Percentiles rank a stretch among this genome's conserved stretches.
phyloP scores from a whole-genome alignment of 2,329 filamentous ascomycete species.

The Aspergillus intermedius region DNA sequence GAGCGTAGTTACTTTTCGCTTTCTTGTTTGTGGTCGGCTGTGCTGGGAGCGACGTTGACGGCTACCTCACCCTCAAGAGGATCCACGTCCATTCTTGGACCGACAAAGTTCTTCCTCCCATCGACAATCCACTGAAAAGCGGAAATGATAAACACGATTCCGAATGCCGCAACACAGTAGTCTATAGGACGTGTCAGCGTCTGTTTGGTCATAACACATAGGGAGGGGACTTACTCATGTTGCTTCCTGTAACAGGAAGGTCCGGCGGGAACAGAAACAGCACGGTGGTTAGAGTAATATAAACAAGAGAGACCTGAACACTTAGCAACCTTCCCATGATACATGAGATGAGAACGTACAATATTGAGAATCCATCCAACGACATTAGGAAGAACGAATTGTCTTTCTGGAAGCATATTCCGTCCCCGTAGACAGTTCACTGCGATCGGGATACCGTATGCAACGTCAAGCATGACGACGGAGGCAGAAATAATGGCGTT shows the following conservation, averaged over 20 bases:
- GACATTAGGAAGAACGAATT: slow-evolving; percentile 50
- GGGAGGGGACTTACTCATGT: slow-evolving; percentile 54
- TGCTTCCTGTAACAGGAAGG: slow-evolving; percentile 56
- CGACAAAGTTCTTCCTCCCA: slow-evolving; percentile 55
- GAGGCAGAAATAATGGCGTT: slow-evolving; percentile 65
- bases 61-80: slow-evolving; percentile 19
- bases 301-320: slow-evolving; percentile 51
- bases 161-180: slow-evolving; percentile 49
- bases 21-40: neutral
- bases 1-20: neutral
- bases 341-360: slow-evolving; percentile 23
- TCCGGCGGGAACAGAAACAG: slow-evolving; percentile 69
- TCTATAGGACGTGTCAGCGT: slow-evolving; percentile 14
- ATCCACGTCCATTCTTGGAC: slow-evolving; percentile 44
- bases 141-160: slow-evolving; percentile 52
- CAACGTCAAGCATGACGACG: slow-evolving; percentile 64
- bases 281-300: slow-evolving; percentile 64
- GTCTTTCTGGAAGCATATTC: slow-evolving; percentile 55
- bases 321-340: neutral
- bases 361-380: slow-evolving; percentile 57
- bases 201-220: neutral
- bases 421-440: slow-evolving; percentile 64
- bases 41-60: neutral
- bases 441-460: slow-evolving; percentile 66
- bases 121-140: slow-evolving; percentile 55